Conservation (phyloP, 1,284 basidiomycete species). For the Sphaerobolus stellatus region DNA sequence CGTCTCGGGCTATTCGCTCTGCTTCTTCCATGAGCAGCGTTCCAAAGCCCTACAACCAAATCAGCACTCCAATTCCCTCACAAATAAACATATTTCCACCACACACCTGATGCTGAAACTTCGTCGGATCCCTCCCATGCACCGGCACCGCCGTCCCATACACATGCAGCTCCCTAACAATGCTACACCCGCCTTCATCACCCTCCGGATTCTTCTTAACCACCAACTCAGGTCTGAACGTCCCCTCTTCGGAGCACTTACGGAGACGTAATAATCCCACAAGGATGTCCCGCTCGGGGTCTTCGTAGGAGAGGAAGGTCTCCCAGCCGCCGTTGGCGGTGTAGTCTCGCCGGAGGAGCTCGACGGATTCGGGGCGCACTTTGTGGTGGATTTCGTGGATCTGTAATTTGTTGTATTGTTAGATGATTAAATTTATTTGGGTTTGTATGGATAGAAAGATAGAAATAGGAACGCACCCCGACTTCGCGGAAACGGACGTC, state of each 20-base stretch:
- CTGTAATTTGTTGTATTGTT: constrained; percentile 37
- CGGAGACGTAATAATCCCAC: constrained; percentile 90
- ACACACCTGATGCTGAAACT: constrained; percentile 90
- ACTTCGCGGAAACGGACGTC: constrained; percentile 99
- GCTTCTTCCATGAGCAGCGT: constrained; percentile 99
- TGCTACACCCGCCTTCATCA: constrained; percentile 82
- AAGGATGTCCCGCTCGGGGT: constrained; percentile 95
- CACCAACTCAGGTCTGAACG: constrained; percentile 92
- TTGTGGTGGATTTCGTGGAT: constrained; percentile 99
- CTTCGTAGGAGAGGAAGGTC: constrained; percentile 98
- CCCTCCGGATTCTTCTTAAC: constrained; percentile 45
- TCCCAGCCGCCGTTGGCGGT: constrained; percentile 99
- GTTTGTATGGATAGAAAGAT: no score
- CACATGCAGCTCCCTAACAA: constrained; percentile 97
- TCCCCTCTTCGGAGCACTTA: constrained; percentile 95
- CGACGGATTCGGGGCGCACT: constrained; percentile 93
- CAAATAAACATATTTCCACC: constrained; percentile 11
- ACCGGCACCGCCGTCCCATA: constrained; percentile 98
- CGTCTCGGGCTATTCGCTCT: constrained; percentile 95
- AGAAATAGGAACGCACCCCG: constrained; percentile 64
- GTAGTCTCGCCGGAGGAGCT: constrained; percentile 97
- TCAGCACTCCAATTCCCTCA: constrained; percentile 5
- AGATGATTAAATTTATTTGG: background rate
- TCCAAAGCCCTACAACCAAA: constrained; percentile 78
- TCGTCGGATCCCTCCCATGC: constrained; percentile 95